Percentiles rank a stretch among this genome's conserved stretches.
Evolutionary conservation across 306 rosid species (phyloP).

Genomic region (Lathyrus aphaca): DNA sequence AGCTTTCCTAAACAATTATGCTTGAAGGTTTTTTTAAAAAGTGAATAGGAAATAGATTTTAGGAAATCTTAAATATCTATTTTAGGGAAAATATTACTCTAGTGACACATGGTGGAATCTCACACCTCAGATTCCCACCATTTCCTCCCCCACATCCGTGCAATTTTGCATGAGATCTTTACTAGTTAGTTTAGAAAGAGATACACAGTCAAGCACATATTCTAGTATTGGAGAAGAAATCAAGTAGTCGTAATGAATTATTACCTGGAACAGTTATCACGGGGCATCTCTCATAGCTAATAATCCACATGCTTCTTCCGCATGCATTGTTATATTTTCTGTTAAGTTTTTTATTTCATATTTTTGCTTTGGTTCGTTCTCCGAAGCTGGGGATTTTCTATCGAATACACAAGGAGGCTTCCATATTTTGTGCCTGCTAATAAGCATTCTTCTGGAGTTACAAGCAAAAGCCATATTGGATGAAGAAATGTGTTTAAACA

Average conservation of each 20-base stretch:
- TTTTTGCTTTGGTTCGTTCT: constrained; percentile 57
- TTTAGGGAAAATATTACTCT: not conserved
- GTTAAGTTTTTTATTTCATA: constrained; percentile 53
- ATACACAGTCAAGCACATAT: constrained; percentile 32
- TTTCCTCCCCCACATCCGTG: not conserved
- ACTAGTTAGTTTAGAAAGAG: not conserved
- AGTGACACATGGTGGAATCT: not conserved
- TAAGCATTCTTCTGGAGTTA: constrained; percentile 93
- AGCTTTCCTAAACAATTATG: constrained; percentile 10
- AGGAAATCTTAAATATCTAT: not conserved
- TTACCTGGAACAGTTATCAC: constrained; percentile 60
- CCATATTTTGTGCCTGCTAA: not conserved
- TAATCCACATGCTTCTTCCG: constrained; percentile 40
- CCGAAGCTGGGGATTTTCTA: constrained; percentile 84
- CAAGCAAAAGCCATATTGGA: too few species aligned
- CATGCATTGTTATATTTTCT: constrained; percentile 42
- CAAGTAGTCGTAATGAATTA: constrained; percentile 35
- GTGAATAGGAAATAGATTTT: constrained; percentile 8
- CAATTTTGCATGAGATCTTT: not conserved
- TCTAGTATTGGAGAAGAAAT: constrained; percentile 26
- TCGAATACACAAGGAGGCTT: constrained; percentile 79
- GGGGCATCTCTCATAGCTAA: constrained; percentile 44
- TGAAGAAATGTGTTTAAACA: too few species aligned
- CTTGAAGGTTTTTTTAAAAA: not conserved
- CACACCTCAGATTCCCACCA: not conserved